Conservation (phyloP, 2,329 filamentous ascomycete species). For the Penicillium polonicum region DNA sequence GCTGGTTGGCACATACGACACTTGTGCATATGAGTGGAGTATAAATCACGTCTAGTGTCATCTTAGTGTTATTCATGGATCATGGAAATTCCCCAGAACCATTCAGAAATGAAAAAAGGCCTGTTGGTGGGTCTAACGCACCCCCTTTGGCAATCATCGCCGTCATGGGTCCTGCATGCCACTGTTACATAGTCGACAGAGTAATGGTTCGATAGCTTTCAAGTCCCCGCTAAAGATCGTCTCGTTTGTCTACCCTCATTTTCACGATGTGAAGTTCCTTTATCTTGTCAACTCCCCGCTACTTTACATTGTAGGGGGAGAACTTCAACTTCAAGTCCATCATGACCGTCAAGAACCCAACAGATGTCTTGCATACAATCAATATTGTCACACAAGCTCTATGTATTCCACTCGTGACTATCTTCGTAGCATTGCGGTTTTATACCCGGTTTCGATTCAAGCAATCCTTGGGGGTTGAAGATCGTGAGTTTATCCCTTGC, state of each 20-base stretch:
- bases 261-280: conserved; percentile 2
- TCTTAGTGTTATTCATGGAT: conserved; percentile 1
- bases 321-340: conserved; percentile 2
- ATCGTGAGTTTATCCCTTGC: conserved; percentile 28
- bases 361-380: conserved; percentile 32
- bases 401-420: conserved; percentile 35
- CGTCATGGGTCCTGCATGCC: neutral
- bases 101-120: neutral
- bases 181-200: neutral
- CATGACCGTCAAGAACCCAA: conserved; percentile 25
- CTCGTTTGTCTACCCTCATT: conserved; percentile 1
- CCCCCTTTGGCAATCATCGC: conserved; percentile 3
- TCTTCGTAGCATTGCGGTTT: conserved; percentile 35
- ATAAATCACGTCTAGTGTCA: neutral
- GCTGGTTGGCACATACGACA: neutral
- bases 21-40: conserved; percentile 4
- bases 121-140: conserved; percentile 5
- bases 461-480: conserved; percentile 34
- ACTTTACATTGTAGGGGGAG: neutral
- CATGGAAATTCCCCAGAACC: conserved; percentile 5
- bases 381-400: conserved; percentile 39
- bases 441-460: conserved; percentile 33
- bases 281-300: neutral
- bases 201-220: conserved; percentile 4
- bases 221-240: neutral